Evolutionary conservation across 345 rosid genomes (phyloP), one percentile per base, ranked within the genome.

Genomic region (Eucalyptus fibrosa): DNA sequence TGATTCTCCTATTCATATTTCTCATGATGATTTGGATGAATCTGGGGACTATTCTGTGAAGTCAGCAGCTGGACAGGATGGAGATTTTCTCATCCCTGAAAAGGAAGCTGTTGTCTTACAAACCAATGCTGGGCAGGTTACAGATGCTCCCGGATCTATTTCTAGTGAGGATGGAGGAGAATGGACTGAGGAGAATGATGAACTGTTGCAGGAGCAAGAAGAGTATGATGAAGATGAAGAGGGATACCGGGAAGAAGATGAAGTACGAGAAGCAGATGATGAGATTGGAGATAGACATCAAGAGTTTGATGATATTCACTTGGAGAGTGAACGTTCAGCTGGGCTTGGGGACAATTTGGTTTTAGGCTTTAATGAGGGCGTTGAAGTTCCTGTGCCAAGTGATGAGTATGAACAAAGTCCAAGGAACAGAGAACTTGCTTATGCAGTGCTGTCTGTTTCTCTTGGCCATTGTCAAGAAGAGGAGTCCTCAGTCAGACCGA

Each of bases 1-100:
- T 89, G 95, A 92, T 92, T 97, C 99, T 91, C 99, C 99, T 1
- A 91, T 94, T 89, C 97, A 94, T 92, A 94, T 98, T 87, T 98
- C 99, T 89, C 97, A 98, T 91, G 99, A 98, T 94, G 98, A 96
- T 89, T 92, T 97, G 96, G 99, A 98, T 91, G 99, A 96, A 85
- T 93, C 95, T 85, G 96, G 94, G 85, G 97, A 94, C 90, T 96
- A 94, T 91, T 56, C 93, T 45, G 89, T 89, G 80, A 88, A 93
- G 91, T 93, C 95, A 87, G 90, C 93, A 45, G 82, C 93, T 91
- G 93, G 90, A 91, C 94, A 94, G 92, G 91, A 88, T 88, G 94
- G 93, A 91, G 94, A 94, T 89, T 90, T 88, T 88, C 53, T 82
- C 80, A 89, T 94, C 67, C 88, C 92, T 83, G 94, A 81, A 37